Percentiles rank a stretch among this genome's conserved stretches.
These are phyloP conservation scores for Trifolium fragiferum DNA, from an alignment of 306 rosid species.

Conservation along the genomic window DNA sequence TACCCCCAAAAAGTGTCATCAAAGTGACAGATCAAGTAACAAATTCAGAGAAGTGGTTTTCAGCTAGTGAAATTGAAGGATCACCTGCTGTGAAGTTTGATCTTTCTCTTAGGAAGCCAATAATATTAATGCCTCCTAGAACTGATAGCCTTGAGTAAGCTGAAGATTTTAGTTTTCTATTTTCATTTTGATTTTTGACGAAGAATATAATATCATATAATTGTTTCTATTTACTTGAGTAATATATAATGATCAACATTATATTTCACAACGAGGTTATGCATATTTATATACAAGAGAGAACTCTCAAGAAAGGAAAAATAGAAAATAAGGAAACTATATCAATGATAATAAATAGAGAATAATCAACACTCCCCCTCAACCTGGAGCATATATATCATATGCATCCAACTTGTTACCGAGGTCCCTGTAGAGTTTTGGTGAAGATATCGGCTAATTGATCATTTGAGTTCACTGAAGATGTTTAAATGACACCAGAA, in stretches of 20 bases:
- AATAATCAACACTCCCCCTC: no score
- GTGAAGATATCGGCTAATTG: no score
- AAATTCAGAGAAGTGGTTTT: slow-evolving; percentile 94
- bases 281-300: no score
- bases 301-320: no score
- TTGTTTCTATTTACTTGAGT: not conserved
- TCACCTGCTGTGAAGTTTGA: slow-evolving; percentile 96
- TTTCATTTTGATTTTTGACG: slow-evolving; percentile 11
- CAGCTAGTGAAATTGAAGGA: slow-evolving; percentile 91
- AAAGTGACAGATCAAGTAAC: slow-evolving; percentile 88
- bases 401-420: no score
- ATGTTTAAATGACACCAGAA: not conserved
- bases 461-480: no score
- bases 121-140: slow-evolving; percentile 88
- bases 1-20: slow-evolving; percentile 66
- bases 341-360: no score
- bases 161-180: slow-evolving; percentile 31
- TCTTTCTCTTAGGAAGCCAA: slow-evolving; percentile 88
- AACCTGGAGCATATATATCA: no score
- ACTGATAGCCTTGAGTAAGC: slow-evolving; percentile 93
- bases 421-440: no score
- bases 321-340: no score
- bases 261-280: no score
- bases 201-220: not conserved
- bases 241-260: no score